Base-by-base conservation (phyloP, 1,284 basidiomycete genomes). In the Porodaedalea pini region DNA sequence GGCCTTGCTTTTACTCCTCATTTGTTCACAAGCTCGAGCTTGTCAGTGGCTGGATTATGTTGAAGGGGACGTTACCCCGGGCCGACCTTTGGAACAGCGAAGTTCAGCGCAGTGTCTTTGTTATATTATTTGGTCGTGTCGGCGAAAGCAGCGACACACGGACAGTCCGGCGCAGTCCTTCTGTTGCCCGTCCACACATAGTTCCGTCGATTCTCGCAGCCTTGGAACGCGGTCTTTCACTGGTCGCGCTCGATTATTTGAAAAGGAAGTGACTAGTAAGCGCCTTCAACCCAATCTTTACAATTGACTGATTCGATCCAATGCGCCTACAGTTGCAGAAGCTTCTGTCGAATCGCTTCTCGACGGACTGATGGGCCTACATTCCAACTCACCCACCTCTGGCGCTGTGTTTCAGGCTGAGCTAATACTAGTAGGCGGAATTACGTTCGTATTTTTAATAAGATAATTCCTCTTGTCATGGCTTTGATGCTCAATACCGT, bases 1-100 rank as follows among this genome's bases (percentile, higher is more conserved):
- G 72, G 77, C 25, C 72, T 86, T 56, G 77, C 82, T 62, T 71
- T 85, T 51, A 70, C 74, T 29, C 83, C 83, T 0, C 67, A 77
- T 6, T 79, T 82, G 1, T 90, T 90, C 71, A 78, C 70, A 54
- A 75, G 83, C n/a, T n/a, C n/a, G n/a, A n/a, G n/a, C n/a, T n/a
- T n/a, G n/a, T n/a, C n/a, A n/a, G n/a, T n/a, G n/a, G 90, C 13
- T 92, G 90, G 89, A 81, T 75, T 52, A 74, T 83, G 4, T 65
- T 91, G 32, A 86, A 81, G 67, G 78, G 75, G 8, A 77, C 85
- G 17, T 63, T 91, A n/a, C 86, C 88, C 0, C 67, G 72, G 34
- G 79, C 79, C 19, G n/a, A n/a, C n/a, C n/a, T n/a, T n/a, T 91
- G 90, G 89, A 78, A 86, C 63, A 66, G 72, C 3, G 73, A 67